These are phyloP conservation scores for Wallacemonas collosoma DNA, from an alignment of 208 protist genomes.

Conservation along the genomic window DNA sequence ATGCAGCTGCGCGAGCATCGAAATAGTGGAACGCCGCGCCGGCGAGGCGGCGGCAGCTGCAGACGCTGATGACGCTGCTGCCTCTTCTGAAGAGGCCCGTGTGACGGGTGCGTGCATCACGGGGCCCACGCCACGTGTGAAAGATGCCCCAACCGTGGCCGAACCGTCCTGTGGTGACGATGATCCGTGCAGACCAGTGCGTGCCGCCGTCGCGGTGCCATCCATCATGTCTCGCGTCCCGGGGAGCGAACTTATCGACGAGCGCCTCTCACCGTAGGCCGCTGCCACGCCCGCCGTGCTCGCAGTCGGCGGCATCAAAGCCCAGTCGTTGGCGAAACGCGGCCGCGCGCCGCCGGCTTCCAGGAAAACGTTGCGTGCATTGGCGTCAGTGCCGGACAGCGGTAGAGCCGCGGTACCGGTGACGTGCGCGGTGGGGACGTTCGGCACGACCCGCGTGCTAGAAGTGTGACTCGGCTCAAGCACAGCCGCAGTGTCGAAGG, in stretches of 20 bases:
- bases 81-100: not conserved
- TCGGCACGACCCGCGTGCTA: constrained; percentile 3
- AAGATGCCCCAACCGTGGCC: constrained; percentile 12
- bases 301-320: not conserved
- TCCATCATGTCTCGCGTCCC: no score
- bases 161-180: not conserved
- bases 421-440: constrained; percentile 1
- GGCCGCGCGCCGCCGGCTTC: constrained; percentile 14
- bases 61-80: not conserved
- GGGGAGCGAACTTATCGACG: not conserved
- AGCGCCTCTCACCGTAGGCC: not conserved
- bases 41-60: not conserved
- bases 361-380: constrained; percentile 5
- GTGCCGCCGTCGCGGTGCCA: no score
- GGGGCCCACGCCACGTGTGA: constrained; percentile 6
- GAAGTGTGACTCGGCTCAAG: not conserved
- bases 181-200: not conserved
- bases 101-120: constrained; percentile 8
- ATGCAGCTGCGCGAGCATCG: constrained; percentile 13
- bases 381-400: not conserved
- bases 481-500: not conserved
- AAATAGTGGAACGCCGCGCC: constrained; percentile 11
- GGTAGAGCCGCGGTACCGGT: constrained; percentile 6
- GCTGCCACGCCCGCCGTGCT: no score
- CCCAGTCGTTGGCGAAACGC: constrained; percentile 26